phyloP scores from a whole-genome alignment of 106 monocot genomes.

The Acorus calamus region DNA sequence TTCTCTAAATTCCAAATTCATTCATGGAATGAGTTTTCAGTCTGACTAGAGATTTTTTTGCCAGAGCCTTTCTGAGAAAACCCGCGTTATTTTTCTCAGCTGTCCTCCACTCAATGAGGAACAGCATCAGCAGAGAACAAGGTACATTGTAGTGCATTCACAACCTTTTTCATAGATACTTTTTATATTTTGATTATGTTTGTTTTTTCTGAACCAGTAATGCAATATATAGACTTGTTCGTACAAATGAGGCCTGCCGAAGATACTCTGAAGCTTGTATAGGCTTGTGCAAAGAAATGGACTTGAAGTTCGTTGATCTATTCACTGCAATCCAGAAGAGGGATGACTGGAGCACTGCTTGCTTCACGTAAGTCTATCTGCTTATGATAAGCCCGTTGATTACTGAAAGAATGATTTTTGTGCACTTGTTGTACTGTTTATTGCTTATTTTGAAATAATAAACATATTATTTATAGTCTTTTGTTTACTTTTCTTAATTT shows the following conservation, averaged over 20 bases:
- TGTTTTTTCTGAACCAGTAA: constrained; percentile 10
- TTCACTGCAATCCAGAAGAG: constrained; percentile 54
- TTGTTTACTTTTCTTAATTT: no score
- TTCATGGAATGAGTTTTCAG: not conserved
- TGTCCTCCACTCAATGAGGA: constrained; percentile 84
- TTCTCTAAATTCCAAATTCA: not conserved
- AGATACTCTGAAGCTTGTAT: constrained; percentile 74
- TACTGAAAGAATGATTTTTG: no score
- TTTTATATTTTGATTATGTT: not conserved
- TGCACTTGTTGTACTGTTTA: no score
- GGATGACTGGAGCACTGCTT: constrained; percentile 57
- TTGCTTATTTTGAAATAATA: no score
- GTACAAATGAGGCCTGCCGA: constrained; percentile 60
- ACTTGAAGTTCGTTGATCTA: constrained; percentile 63
- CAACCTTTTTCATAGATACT: not conserved
- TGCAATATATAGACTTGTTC: constrained; percentile 24
- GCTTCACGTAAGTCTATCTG: constrained; percentile 59
- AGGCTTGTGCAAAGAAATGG: constrained; percentile 58
- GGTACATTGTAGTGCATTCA: constrained; percentile 13
- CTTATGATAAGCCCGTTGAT: not conserved
- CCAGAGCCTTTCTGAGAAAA: constrained; percentile 72
- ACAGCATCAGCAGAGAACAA: constrained; percentile 20
- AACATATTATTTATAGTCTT: no score
- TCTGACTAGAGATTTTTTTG: not conserved
- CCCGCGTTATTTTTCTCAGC: constrained; percentile 64